phyloP scores from a whole-genome alignment of 2,329 filamentous ascomycete species.

The Colletotrichum horii region DNA sequence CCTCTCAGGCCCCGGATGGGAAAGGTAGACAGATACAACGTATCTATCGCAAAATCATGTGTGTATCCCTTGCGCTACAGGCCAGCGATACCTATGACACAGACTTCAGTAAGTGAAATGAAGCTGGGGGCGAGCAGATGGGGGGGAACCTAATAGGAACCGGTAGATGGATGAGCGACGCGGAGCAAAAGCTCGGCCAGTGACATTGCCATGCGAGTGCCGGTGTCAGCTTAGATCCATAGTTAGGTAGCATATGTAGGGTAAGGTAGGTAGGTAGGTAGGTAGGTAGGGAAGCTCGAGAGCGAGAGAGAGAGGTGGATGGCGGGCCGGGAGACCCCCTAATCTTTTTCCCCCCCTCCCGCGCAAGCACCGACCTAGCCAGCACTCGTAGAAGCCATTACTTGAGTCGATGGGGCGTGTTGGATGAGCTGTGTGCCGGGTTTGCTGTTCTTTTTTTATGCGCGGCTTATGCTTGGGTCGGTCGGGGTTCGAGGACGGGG shows the following conservation, averaged over 20 bases:
- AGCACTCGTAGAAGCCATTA: not conserved
- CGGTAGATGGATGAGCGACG: not conserved
- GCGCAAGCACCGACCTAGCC: not conserved
- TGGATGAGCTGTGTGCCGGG: not conserved
- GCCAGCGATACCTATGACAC: not conserved
- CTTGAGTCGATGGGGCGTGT: not conserved
- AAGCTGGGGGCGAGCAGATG: not conserved
- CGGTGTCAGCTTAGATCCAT: not conserved
- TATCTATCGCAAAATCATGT: not conserved
- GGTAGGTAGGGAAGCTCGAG: not conserved
- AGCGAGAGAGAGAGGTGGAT: not conserved
- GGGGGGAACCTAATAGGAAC: not conserved
- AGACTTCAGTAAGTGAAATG: not conserved
- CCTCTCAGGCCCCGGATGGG: not conserved
- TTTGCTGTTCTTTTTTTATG: not conserved
- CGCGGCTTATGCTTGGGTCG: not conserved
- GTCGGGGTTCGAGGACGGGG: not conserved
- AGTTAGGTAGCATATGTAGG: not conserved
- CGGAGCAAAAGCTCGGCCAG: not conserved
- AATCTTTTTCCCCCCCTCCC: not conserved
- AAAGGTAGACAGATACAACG: not conserved
- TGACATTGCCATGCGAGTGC: not conserved
- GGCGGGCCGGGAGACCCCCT: not conserved
- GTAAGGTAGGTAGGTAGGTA: not conserved
- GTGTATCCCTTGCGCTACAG: not conserved